Percentiles rank a stretch among this genome's conserved stretches.
Conservation (phyloP, 2,329 filamentous ascomycete genomes). For the Alternaria brassicae region DNA sequence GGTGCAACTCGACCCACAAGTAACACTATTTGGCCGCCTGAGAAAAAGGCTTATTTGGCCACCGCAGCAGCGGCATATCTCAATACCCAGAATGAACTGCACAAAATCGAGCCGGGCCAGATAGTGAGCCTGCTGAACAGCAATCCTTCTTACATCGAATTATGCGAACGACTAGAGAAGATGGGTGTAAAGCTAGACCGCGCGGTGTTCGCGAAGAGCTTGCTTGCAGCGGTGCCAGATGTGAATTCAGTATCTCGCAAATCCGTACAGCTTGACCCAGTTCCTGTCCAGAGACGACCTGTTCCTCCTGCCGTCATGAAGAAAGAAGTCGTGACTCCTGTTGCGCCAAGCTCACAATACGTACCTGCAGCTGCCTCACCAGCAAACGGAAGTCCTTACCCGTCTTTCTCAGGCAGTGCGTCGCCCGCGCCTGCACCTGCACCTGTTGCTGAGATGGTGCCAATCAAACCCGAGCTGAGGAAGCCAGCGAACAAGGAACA, state of each 20-base stretch:
- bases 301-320: conserved; percentile 35
- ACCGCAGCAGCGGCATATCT: conserved; percentile 59
- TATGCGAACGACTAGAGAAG: conserved; percentile 62
- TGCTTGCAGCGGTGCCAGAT: conserved; percentile 57
- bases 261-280: conserved; percentile 17
- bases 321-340: conserved; percentile 23
- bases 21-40: conserved; percentile 59
- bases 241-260: conserved; percentile 42
- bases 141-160: conserved; percentile 63
- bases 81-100: conserved; percentile 52
- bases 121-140: conserved; percentile 58
- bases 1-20: conserved; percentile 20
- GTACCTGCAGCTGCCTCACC: conserved; percentile 25
- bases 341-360: conserved; percentile 24
- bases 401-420: conserved; percentile 21
- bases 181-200: conserved; percentile 60
- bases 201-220: conserved; percentile 60
- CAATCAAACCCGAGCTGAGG: conserved; percentile 34
- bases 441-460: conserved; percentile 46
- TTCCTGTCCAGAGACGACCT: conserved; percentile 18
- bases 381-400: conserved; percentile 18
- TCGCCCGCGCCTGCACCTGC: conserved; percentile 27
- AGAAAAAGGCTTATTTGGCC: conserved; percentile 60
- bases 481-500: conserved; percentile 60
- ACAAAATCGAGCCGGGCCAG: conserved; percentile 48